phyloP scores from a whole-genome alignment of 768 basidiomycete genomes.

The Leccinum subgranulosum region DNA sequence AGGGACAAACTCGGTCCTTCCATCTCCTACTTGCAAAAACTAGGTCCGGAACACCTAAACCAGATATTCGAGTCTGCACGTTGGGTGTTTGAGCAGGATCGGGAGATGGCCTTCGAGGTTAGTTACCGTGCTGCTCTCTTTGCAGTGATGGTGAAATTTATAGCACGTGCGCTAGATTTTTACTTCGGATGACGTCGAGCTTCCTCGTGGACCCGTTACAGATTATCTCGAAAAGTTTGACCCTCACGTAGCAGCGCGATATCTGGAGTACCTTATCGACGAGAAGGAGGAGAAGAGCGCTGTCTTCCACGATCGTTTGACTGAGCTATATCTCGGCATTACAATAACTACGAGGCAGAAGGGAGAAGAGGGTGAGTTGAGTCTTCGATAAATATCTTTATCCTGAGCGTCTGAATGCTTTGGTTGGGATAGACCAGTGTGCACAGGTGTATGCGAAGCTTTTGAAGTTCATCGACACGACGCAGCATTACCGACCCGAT shows the following conservation, averaged over 20 bases:
- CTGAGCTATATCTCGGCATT: slow-evolving; percentile 79
- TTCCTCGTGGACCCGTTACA: slow-evolving; percentile 74
- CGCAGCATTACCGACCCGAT: slow-evolving; percentile 69
- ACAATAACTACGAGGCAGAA: slow-evolving; percentile 56
- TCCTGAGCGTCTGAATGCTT: background rate
- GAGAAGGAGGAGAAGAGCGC: slow-evolving; percentile 65
- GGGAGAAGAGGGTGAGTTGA: slow-evolving; percentile 52
- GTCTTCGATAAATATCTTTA: background rate
- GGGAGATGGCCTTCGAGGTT: slow-evolving; percentile 75
- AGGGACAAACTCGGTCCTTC: slow-evolving; percentile 82
- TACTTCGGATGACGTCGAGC: slow-evolving; percentile 89
- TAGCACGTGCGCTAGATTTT: slow-evolving; percentile 63
- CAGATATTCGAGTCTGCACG: slow-evolving; percentile 78
- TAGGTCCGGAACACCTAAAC: slow-evolving; percentile 77
- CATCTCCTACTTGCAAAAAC: slow-evolving; percentile 85
- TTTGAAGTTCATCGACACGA: slow-evolving; percentile 70
- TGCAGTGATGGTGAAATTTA: background rate
- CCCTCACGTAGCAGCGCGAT: slow-evolving; percentile 66
- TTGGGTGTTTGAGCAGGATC: slow-evolving; percentile 82
- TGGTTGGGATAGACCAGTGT: slow-evolving; percentile 38
- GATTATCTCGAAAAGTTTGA: slow-evolving; percentile 75
- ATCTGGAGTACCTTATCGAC: slow-evolving; percentile 81
- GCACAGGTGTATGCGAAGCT: slow-evolving; percentile 64
- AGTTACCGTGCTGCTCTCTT: background rate
- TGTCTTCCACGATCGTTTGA: slow-evolving; percentile 84